A percentile compares a stretch with the other conserved stretches of the same genome.
Conservation (phyloP, 495 filamentous ascomycete species). For the Hypomontagnella monticulosa region DNA sequence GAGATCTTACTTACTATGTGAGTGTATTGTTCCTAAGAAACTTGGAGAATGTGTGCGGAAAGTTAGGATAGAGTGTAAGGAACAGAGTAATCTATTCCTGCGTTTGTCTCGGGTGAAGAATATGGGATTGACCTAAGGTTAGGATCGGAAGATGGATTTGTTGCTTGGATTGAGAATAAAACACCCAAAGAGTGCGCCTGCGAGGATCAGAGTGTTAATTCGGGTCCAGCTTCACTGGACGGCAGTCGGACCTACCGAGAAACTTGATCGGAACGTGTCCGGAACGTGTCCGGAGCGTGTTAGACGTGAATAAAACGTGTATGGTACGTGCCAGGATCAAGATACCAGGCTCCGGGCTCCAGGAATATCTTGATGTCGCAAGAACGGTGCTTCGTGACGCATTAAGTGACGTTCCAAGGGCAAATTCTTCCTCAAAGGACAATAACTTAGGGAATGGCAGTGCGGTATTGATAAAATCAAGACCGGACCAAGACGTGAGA, state of each 20-base stretch:
- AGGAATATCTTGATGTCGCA: constrained; percentile 17
- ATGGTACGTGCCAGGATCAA: constrained; percentile 9
- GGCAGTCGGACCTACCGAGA: constrained; percentile 6
- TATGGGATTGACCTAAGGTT: not conserved
- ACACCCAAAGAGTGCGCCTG: constrained; percentile 6
- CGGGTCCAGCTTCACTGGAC: not conserved
- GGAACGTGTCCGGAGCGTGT: too few species aligned
- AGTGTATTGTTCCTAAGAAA: constrained; percentile 10
- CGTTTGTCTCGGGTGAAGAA: too few species aligned
- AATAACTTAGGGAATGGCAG: constrained; percentile 12
- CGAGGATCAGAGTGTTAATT: not conserved
- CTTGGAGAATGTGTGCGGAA: not conserved
- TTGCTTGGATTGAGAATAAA: not conserved
- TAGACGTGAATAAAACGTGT: not conserved
- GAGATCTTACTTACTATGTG: constrained; percentile 5
- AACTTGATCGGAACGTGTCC: constrained; percentile 1
- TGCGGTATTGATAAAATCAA: constrained; percentile 25
- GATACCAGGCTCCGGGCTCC: constrained; percentile 8
- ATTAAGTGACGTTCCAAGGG: constrained; percentile 22
- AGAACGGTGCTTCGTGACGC: constrained; percentile 11
- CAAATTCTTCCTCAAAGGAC: constrained; percentile 16
- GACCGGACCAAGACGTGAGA: constrained; percentile 25
- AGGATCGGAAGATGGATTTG: not conserved
- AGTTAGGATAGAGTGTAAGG: not conserved
- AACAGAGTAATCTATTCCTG: not conserved